These are phyloP conservation scores for Euphorbia celastroides DNA, from an alignment of 441 rosid species.

Conservation along the genomic window DNA sequence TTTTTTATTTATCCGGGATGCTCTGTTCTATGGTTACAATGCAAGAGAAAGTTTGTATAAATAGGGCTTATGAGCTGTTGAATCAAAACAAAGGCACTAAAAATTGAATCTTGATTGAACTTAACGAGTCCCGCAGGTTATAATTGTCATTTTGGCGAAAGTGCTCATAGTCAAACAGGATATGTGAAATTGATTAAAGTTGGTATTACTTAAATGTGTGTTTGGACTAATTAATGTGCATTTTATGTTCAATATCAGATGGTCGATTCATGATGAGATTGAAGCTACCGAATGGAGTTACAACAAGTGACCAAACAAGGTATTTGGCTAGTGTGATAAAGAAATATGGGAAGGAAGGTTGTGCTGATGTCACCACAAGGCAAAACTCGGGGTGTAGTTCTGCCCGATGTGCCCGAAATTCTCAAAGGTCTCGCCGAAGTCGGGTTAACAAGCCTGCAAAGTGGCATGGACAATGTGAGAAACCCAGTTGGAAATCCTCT, in stretches of 20 bases:
- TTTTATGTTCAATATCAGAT: slow-evolving; percentile 36
- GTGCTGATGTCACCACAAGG: slow-evolving; percentile 89
- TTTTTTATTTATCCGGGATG: no score
- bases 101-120: no score
- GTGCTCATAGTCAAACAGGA: background rate
- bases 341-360: slow-evolving; percentile 84
- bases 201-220: background rate
- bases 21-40: no score
- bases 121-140: background rate
- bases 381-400: slow-evolving; percentile 87
- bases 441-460: slow-evolving; percentile 83
- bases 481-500: slow-evolving; percentile 91
- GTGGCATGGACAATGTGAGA: slow-evolving; percentile 97
- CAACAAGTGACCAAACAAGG: slow-evolving; percentile 88
- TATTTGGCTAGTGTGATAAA: slow-evolving; percentile 79
- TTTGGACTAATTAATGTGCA: background rate
- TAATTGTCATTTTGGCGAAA: background rate
- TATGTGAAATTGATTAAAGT: no score
- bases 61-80: no score
- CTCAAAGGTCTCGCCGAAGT: slow-evolving; percentile 71
- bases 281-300: slow-evolving; percentile 92
- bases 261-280: slow-evolving; percentile 97
- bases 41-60: no score
- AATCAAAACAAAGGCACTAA: no score
- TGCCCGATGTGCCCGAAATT: slow-evolving; percentile 85